phyloP scores from a whole-genome alignment of 441 rosid genomes.

The Metrosideros polymorpha region DNA sequence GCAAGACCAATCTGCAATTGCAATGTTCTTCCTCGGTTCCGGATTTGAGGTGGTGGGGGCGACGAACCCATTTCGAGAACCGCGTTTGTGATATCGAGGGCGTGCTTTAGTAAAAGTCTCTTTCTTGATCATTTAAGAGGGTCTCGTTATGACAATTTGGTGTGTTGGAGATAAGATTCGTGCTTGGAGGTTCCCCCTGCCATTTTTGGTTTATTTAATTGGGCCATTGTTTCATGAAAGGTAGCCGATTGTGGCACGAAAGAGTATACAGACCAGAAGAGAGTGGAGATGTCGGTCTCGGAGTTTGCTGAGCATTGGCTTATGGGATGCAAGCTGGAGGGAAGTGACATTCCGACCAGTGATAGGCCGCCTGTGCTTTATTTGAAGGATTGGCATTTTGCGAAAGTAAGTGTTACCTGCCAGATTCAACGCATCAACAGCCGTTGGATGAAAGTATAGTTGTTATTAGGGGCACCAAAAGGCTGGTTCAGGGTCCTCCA shows the following conservation, averaged over 20 bases:
- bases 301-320: constrained; percentile 61
- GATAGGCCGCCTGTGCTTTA: constrained; percentile 40
- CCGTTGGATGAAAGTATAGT: not conserved
- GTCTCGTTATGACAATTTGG: not conserved
- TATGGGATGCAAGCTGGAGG: constrained; percentile 2
- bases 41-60: not conserved
- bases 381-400: constrained; percentile 98
- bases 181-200: not conserved
- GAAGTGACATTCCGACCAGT: constrained; percentile 1
- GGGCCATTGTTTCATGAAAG: constrained; percentile 17
- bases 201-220: not conserved
- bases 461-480: not conserved
- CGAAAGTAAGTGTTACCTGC: constrained; percentile 34
- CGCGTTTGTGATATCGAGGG: not conserved
- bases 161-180: not conserved
- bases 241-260: constrained; percentile 80
- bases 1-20: not conserved
- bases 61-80: not conserved
- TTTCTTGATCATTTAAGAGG: not conserved
- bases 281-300: constrained; percentile 66
- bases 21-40: not conserved
- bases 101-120: not conserved
- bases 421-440: not conserved
- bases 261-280: constrained; percentile 83
- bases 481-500: not conserved